Percentiles rank a stretch among this genome's conserved stretches.
Conservation (phyloP, 345 rosid genomes). For the Pseudoturritis turrita region DNA sequence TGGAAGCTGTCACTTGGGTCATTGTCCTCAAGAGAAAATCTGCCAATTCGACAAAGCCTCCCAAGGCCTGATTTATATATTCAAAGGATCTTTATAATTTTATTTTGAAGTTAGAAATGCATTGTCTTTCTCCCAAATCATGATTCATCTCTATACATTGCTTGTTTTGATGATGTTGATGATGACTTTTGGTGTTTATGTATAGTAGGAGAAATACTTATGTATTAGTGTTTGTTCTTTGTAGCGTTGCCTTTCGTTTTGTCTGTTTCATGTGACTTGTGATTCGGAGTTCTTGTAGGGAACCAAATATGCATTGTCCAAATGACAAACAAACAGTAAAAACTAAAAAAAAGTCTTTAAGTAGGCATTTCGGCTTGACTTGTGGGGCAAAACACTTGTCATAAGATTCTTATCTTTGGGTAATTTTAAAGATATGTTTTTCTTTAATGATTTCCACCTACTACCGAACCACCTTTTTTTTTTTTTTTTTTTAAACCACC, state of each 20-base stretch:
- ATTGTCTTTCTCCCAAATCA: background rate
- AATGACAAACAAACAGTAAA: background rate
- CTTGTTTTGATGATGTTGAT: background rate
- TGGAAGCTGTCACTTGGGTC: constrained; percentile 37
- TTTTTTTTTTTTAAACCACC: too few relatives aligned
- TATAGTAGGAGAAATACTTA: background rate
- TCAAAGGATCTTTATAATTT: too few relatives aligned
- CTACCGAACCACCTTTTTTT: background rate
- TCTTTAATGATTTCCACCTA: background rate
- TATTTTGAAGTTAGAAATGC: background rate
- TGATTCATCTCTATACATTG: background rate
- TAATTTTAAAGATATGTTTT: background rate
- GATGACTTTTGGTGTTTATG: constrained; percentile 12
- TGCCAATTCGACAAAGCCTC: constrained; percentile 7
- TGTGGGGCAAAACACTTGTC: background rate
- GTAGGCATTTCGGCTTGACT: background rate
- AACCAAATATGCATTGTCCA: background rate
- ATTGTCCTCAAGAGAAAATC: constrained; percentile 35
- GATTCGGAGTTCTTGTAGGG: background rate
- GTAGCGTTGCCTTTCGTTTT: background rate
- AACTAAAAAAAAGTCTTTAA: too few relatives aligned
- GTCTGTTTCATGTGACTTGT: background rate
- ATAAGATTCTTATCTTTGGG: background rate
- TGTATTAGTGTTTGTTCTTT: constrained; percentile 5
- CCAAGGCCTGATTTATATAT: background rate